A percentile compares a stretch with the other conserved stretches of the same genome.
Conservation (phyloP, 2,329 filamentous ascomycete genomes). For the Zymoseptoria passerinii region DNA sequence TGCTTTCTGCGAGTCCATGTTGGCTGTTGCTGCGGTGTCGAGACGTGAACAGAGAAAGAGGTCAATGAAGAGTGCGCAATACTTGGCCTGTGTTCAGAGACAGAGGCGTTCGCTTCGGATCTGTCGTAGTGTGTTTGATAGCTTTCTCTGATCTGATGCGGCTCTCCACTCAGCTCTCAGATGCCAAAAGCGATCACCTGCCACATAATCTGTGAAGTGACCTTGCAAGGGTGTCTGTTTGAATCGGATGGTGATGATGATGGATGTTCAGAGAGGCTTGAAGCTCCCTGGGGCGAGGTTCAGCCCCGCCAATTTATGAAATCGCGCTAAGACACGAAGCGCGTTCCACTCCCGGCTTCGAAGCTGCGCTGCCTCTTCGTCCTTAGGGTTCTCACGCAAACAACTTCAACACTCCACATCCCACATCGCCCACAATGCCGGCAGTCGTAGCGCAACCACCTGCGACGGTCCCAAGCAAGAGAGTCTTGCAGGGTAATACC, state of each 20-base stretch:
- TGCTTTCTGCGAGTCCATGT: conserved; percentile 44
- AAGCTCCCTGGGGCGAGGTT: neutral
- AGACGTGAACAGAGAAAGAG: neutral
- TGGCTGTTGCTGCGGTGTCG: neutral
- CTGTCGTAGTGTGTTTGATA: neutral
- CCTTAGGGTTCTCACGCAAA: neutral
- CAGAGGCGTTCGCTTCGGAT: neutral
- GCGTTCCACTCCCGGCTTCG: conserved; percentile 3
- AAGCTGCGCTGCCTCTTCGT: no score
- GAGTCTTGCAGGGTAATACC: conserved; percentile 40
- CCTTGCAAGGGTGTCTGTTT: neutral
- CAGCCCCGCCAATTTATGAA: neutral
- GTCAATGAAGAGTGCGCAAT: conserved; percentile 5
- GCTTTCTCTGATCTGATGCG: neutral
- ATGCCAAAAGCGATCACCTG: neutral
- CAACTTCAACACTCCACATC: conserved; percentile 2
- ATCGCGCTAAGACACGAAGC: conserved; percentile 1
- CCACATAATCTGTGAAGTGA: neutral
- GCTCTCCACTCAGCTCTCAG: neutral
- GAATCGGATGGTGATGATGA: neutral
- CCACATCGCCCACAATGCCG: conserved; percentile 23
- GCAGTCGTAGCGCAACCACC: conserved; percentile 25
- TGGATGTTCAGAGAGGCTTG: neutral
- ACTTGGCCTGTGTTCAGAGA: conserved; percentile 12
- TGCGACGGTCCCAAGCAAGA: conserved; percentile 35